Evolutionary conservation across 1,284 basidiomycete species (phyloP).

Genomic region (Phlebopus sp.): DNA sequence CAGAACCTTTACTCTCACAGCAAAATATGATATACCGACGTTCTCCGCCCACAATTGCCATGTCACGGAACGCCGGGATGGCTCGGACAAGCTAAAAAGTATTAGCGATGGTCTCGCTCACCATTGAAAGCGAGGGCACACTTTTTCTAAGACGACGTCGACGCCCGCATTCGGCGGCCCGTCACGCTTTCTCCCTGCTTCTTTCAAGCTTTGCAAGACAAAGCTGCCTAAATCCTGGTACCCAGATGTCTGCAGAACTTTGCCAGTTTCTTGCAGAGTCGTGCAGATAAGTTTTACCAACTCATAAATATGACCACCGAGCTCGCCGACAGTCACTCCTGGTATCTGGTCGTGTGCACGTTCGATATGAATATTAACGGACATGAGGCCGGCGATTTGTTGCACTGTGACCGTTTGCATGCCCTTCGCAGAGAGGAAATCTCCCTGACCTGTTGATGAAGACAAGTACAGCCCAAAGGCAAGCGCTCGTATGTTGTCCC

Average conservation of each 20-base stretch:
- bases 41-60: conserved; percentile 57
- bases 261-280: conserved; percentile 73
- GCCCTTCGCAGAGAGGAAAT: conserved; percentile 66
- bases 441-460: conserved; percentile 51
- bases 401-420: conserved; percentile 51
- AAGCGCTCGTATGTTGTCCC: conserved; percentile 74
- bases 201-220: conserved; percentile 61
- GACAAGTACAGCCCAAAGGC: conserved; percentile 70
- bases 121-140: conserved; percentile 31
- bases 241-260: conserved; percentile 55
- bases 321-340: conserved; percentile 71
- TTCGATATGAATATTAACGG: conserved; percentile 68
- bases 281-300: conserved; percentile 64
- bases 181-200: conserved; percentile 44
- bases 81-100: conserved; percentile 59
- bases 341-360: conserved; percentile 65
- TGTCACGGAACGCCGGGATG: conserved; percentile 77
- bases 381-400: conserved; percentile 72
- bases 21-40: conserved; percentile 44
- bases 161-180: conserved; percentile 40
- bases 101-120: conserved; percentile 12
- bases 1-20: conserved; percentile 3
- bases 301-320: conserved; percentile 72
- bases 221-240: conserved; percentile 74
- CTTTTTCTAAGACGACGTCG: conserved; percentile 65